These are phyloP conservation scores for Neophaeococcomyces aloes DNA, from an alignment of 2,329 filamentous ascomycete genomes.

Conservation along the genomic window DNA sequence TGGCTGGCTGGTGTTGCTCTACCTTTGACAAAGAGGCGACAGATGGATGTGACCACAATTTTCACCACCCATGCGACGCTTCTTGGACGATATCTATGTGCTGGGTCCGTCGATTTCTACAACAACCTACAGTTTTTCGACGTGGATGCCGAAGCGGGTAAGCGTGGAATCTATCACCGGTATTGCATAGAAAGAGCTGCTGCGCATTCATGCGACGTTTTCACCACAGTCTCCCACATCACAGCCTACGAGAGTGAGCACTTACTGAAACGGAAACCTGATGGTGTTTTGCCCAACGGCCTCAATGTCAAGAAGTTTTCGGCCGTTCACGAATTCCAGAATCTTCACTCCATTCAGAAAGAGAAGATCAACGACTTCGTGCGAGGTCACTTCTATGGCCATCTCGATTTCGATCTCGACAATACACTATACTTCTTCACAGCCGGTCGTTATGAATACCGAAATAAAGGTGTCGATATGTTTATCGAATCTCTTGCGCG, in stretches of 20 bases:
- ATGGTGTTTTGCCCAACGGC: slow-evolving; percentile 91
- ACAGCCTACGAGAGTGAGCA: slow-evolving; percentile 98
- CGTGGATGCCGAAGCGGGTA: slow-evolving; percentile 90
- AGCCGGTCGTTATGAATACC: slow-evolving; percentile 89
- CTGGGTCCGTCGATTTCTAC: slow-evolving; percentile 97
- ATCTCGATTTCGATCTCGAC: slow-evolving; percentile 92
- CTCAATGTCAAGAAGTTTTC: slow-evolving; percentile 98
- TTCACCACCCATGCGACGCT: slow-evolving; percentile 97
- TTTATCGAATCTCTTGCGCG: slow-evolving; percentile 95
- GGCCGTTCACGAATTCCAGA: slow-evolving; percentile 97
- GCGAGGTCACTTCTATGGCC: slow-evolving; percentile 93
- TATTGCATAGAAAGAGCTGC: slow-evolving; percentile 96
- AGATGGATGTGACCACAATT: slow-evolving; percentile 94
- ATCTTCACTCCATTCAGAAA: slow-evolving; percentile 90
- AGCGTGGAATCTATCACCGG: slow-evolving; percentile 94
- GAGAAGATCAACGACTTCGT: slow-evolving; percentile 98
- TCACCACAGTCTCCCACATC: slow-evolving; percentile 97
- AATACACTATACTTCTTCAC: slow-evolving; percentile 98
- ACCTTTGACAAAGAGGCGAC: slow-evolving; percentile 81
- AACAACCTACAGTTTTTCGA: slow-evolving; percentile 97
- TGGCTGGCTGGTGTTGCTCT: slow-evolving; percentile 93
- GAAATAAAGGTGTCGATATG: slow-evolving; percentile 99
- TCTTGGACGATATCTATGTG: slow-evolving; percentile 89
- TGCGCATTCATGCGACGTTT: slow-evolving; percentile 86
- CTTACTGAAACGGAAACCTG: slow-evolving; percentile 90